phyloP scores from a whole-genome alignment of 331 rosid genomes.

The Quercus tomentella region DNA sequence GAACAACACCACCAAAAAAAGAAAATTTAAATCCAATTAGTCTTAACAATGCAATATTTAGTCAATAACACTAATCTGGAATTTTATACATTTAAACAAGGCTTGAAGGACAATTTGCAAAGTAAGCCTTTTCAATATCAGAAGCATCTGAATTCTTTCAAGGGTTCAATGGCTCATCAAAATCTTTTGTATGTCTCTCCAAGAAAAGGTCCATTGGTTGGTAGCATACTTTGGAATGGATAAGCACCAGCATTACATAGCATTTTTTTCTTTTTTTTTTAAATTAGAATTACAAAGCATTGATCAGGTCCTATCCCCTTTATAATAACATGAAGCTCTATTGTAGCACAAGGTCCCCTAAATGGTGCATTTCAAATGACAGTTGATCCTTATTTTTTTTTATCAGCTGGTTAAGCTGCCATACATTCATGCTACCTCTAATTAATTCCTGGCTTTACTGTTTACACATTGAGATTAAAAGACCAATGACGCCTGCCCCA shows the following conservation, averaged over 20 bases:
- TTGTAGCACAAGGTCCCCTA: neutral
- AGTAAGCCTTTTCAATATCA: neutral
- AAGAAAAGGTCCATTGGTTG: neutral
- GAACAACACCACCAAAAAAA: neutral
- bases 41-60: neutral
- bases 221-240: neutral
- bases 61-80: neutral
- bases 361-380: neutral
- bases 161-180: neutral
- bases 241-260: neutral
- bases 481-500: neutral
- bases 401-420: neutral
- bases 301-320: neutral
- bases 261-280: no score
- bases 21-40: neutral
- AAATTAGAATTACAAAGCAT: neutral
- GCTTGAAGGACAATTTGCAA: neutral
- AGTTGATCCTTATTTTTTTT: neutral
- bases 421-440: neutral
- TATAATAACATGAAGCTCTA: neutral
- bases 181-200: neutral
- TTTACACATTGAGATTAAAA: neutral
- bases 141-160: conserved; percentile 15
- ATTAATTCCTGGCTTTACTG: neutral
- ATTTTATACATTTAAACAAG: neutral